Evolutionary conservation across 1,139 yeast genomes (phyloP).

Genomic region (Pichia sp.): DNA sequence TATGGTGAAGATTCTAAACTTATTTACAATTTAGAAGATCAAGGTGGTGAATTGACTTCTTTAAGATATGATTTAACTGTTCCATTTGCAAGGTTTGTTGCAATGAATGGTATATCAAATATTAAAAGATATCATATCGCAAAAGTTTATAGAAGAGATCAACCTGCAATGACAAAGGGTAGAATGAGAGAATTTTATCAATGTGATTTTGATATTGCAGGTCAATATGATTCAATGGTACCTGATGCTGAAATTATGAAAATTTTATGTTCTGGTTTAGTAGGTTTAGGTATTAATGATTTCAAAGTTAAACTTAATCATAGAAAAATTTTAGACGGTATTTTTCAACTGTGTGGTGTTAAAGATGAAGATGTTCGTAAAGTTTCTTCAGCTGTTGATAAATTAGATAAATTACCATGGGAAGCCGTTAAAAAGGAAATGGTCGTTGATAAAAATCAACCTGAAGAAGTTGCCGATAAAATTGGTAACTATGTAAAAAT

Average conservation of each 20-base stretch:
- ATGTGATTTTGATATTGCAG: constrained; percentile 97
- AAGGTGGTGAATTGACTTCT: constrained; percentile 96
- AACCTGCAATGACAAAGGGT: constrained; percentile 99
- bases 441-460: constrained; percentile 81
- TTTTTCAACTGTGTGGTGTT: constrained; percentile 92
- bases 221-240: constrained; percentile 85
- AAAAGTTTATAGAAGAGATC: constrained; percentile 96
- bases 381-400: constrained; percentile 92
- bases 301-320: constrained; percentile 91
- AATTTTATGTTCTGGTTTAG: constrained; percentile 76
- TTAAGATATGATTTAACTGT: constrained; percentile 94
- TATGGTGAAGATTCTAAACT: constrained; percentile 97
- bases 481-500: constrained; percentile 88
- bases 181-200: constrained; percentile 99
- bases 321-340: constrained; percentile 92
- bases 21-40: constrained; percentile 92
- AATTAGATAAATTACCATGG: constrained; percentile 94
- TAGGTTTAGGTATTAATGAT: constrained; percentile 75
- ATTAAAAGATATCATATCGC: constrained; percentile 96
- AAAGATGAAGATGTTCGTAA: constrained; percentile 89
- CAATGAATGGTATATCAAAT: constrained; percentile 82
- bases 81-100: constrained; percentile 95
- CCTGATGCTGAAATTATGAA: constrained; percentile 90
- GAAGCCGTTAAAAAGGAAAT: constrained; percentile 87
- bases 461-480: constrained; percentile 85